Conservation (phyloP, 768 basidiomycete species). For the Boletus bicolor region DNA sequence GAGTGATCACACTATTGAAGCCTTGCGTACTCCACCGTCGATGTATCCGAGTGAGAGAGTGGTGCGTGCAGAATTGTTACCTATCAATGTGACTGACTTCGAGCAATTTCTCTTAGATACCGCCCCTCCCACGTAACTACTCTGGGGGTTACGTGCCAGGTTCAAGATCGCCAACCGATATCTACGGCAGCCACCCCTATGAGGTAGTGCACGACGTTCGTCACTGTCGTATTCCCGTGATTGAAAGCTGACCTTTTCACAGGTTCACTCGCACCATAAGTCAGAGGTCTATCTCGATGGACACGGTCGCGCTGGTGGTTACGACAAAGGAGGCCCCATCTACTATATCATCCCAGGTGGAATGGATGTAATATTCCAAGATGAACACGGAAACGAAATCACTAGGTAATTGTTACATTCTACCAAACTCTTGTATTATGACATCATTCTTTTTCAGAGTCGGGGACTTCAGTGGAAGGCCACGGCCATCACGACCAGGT, state of each 20-base stretch:
- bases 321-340: constrained; percentile 33
- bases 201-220: constrained; percentile 20
- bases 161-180: constrained; percentile 29
- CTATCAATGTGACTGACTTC: not conserved
- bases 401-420: constrained; percentile 43
- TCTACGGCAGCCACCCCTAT: constrained; percentile 23
- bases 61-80: constrained; percentile 14
- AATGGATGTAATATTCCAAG: constrained; percentile 64
- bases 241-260: constrained; percentile 8
- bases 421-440: not conserved
- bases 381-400: constrained; percentile 61
- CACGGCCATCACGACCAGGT: constrained; percentile 28
- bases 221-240: not conserved
- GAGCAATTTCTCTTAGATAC: constrained; percentile 20
- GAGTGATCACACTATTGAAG: constrained; percentile 34
- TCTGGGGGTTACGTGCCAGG: constrained; percentile 13
- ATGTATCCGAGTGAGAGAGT: constrained; percentile 26
- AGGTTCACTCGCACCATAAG: constrained; percentile 27
- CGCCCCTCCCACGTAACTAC: constrained; percentile 27
- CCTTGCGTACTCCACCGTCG: constrained; percentile 19
- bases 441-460: constrained; percentile 36
- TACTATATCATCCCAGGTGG: constrained; percentile 67
- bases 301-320: constrained; percentile 15
- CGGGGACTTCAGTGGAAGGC: constrained; percentile 44
- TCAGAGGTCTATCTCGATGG: constrained; percentile 24